phyloP scores from a whole-genome alignment of 1,139 yeast genomes.

The Candida tropicalis region DNA sequence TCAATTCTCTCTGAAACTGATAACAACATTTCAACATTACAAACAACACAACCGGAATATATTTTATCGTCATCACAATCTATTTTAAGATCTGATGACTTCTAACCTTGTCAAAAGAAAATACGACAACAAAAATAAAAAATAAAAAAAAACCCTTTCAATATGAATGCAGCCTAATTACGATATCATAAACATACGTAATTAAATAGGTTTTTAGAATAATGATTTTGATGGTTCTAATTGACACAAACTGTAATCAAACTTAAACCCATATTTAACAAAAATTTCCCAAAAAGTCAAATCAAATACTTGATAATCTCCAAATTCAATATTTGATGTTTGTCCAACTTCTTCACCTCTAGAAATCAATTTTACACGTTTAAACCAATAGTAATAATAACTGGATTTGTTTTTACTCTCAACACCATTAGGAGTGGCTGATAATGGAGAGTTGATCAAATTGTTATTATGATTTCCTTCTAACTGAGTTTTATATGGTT shows the following conservation, averaged over 20 bases:
- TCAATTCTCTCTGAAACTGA: conserved; percentile 11
- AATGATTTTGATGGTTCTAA: conserved; percentile 31
- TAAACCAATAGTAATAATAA: conserved; percentile 41
- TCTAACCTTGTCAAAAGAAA: not conserved
- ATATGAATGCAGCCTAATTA: no score
- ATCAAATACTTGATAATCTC: conserved; percentile 50
- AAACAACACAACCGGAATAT: conserved; percentile 13
- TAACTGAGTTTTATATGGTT: conserved; percentile 33
- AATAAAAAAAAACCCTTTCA: not conserved
- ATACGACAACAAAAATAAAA: conserved; percentile 2
- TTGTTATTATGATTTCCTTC: conserved; percentile 10
- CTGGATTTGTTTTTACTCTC: conserved; percentile 17
- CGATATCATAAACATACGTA: no score
- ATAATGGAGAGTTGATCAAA: conserved; percentile 8
- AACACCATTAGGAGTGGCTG: conserved; percentile 9
- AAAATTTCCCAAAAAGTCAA: conserved; percentile 47
- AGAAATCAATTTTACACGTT: conserved; percentile 27
- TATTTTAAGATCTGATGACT: conserved; percentile 10
- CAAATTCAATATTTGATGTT: conserved; percentile 27
- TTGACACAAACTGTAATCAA: conserved; percentile 35
- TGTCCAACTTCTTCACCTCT: conserved; percentile 19
- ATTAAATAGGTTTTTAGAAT: no score
- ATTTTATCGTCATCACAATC: conserved; percentile 11
- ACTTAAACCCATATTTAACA: conserved; percentile 40
- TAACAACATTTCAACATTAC: conserved; percentile 10